A percentile compares a stretch with the other conserved stretches of the same genome.
Conservation (phyloP, 2,329 filamentous ascomycete genomes). For the Cladophialophora bantiana region DNA sequence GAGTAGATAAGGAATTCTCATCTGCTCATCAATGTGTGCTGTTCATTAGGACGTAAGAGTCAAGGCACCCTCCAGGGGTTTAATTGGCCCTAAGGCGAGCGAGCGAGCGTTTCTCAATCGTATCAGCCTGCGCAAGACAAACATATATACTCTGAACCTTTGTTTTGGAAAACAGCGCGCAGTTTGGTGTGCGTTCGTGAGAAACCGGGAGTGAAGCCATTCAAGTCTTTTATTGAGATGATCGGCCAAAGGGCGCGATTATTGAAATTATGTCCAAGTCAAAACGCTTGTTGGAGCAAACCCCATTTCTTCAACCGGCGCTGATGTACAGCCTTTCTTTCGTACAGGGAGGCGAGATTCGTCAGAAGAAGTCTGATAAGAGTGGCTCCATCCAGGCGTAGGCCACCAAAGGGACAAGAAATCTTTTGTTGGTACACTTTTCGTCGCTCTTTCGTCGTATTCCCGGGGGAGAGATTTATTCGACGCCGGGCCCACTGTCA, state of each 20-base stretch:
- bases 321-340: slow-evolving; percentile 36
- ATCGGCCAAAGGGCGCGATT: slow-evolving; percentile 14
- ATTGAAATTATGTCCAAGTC: slow-evolving; percentile 34
- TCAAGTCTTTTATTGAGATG: slow-evolving; percentile 21
- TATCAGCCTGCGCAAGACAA: background rate
- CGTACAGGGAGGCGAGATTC: slow-evolving; percentile 39
- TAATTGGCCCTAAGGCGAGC: background rate
- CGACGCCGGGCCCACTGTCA: slow-evolving; percentile 39
- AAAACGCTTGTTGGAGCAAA: slow-evolving; percentile 21
- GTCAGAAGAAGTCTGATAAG: slow-evolving; percentile 10
- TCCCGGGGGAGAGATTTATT: slow-evolving; percentile 26
- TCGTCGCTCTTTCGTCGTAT: slow-evolving; percentile 8
- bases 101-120: background rate
- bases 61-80: background rate
- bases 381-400: background rate
- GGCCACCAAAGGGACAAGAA: slow-evolving; percentile 15
- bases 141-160: background rate
- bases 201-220: background rate
- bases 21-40: background rate
- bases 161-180: background rate
- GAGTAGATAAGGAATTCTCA: background rate
- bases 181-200: background rate
- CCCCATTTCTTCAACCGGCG: slow-evolving; percentile 21
- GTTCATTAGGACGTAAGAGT: background rate
- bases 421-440: slow-evolving; percentile 31